Evolutionary conservation across 305 asterid species (phyloP).

Genomic region (Nicotiana rustica): DNA sequence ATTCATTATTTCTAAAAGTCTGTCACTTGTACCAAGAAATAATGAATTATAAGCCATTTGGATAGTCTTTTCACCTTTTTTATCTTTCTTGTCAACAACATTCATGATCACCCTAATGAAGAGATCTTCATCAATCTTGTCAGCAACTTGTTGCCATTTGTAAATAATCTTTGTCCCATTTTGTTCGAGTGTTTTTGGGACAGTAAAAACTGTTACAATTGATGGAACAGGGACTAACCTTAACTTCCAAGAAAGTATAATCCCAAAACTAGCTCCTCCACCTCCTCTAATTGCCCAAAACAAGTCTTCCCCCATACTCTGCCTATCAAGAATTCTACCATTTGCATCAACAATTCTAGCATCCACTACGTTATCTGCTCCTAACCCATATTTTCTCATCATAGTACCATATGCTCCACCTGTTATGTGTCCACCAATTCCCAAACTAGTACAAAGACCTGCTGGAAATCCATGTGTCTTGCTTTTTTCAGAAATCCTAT

Average conservation of each 20-base stretch:
- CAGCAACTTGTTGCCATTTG: conserved; percentile 74
- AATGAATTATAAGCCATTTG: conserved; percentile 58
- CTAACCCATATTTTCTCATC: conserved; percentile 79
- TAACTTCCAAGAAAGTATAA: conserved; percentile 71
- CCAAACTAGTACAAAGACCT: conserved; percentile 77
- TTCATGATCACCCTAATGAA: conserved; percentile 69
- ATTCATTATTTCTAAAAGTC: conserved; percentile 55
- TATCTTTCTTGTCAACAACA: conserved; percentile 20
- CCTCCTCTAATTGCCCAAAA: conserved; percentile 87
- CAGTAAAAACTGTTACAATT: conserved; percentile 66
- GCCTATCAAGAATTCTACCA: conserved; percentile 63
- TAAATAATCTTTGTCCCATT: conserved; percentile 58
- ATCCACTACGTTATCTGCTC: conserved; percentile 71
- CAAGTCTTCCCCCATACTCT: conserved; percentile 75
- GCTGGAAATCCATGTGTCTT: conserved; percentile 74
- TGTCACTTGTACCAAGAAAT: conserved; percentile 56
- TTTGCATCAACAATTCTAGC: conserved; percentile 63
- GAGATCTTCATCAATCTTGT: conserved; percentile 67
- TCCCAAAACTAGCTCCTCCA: conserved; percentile 71
- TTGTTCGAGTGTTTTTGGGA: conserved; percentile 66
- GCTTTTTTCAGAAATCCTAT: conserved; percentile 64
- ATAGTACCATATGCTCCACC: conserved; percentile 83
- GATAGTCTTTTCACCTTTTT: conserved; percentile 56
- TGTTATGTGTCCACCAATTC: conserved; percentile 80
- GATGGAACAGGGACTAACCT: conserved; percentile 63